Conservation (phyloP, 179 eudicot genomes). For the Heliamphora pulchella region DNA sequence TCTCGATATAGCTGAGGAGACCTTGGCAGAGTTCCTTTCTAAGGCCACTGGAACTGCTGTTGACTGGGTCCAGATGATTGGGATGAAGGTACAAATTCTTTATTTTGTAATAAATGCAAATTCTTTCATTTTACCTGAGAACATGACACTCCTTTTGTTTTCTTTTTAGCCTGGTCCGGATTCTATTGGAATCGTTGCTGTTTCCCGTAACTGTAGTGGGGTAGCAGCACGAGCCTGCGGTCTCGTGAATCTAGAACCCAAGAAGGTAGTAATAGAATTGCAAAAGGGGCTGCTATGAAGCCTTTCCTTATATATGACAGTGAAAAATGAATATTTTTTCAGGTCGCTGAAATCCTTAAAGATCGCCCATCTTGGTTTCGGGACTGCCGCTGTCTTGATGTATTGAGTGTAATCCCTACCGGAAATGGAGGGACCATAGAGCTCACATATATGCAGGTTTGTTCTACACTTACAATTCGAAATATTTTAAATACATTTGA, state of each 20-base stretch:
- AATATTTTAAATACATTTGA: too few relatives aligned
- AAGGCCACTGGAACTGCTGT: slow-evolving; percentile 99
- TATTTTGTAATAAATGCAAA: background rate
- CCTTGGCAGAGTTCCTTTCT: slow-evolving; percentile 97
- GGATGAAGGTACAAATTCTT: slow-evolving; percentile 72
- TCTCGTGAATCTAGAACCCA: slow-evolving; percentile 89
- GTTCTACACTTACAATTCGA: too few relatives aligned
- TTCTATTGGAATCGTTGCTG: slow-evolving; percentile 98
- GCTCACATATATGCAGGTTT: slow-evolving; percentile 81
- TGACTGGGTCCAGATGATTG: slow-evolving; percentile 99
- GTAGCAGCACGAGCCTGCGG: slow-evolving; percentile 99
- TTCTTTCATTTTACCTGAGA: too few relatives aligned
- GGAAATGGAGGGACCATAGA: slow-evolving; percentile 92
- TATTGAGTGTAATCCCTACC: slow-evolving; percentile 73
- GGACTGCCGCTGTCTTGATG: slow-evolving; percentile 91
- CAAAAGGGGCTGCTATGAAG: too few relatives aligned
- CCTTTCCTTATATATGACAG: too few relatives aligned
- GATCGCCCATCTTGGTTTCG: slow-evolving; percentile 96
- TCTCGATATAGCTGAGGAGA: slow-evolving; percentile 93
- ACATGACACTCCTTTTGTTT: too few relatives aligned
- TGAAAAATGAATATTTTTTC: background rate
- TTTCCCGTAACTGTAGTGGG: slow-evolving; percentile 83
- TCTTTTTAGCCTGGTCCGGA: slow-evolving; percentile 98
- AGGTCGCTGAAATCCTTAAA: slow-evolving; percentile 94
- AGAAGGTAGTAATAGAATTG: slow-evolving; percentile 43